Evolutionary conservation across 352 stramenopile species (phyloP), one percentile per base, ranked within the genome.

Genomic region (Phytopythium sindhum): DNA sequence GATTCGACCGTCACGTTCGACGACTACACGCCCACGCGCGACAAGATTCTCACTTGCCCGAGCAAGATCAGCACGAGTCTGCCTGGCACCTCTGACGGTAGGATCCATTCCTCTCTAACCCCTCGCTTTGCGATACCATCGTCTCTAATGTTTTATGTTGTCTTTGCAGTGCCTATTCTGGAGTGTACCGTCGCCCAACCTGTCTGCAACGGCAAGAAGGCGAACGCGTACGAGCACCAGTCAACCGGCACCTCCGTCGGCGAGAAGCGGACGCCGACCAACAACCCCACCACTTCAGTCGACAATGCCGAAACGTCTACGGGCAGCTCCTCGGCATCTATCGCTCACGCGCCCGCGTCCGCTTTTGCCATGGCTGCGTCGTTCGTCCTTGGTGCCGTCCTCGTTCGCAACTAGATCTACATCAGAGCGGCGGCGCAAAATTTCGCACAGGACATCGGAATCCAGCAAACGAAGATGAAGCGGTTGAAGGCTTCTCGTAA

Each of bases 131-230:
- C 21, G 4, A 41, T 44, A 14, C 11, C 39, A 14, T 15, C 39
- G 21, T 14, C 19, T 23, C 42, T 48, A 6, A 48, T 24, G 17
- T n/a, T 48, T 2, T 21, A 12, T 48, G 0, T 21, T n/a, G 5
- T 24, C 29, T 60, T 1, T 35, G 10, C 50, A 86, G 79, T 89
- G 24, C 59, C 70, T 0, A 61, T 80, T 41, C 60, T 91, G 14
- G 55, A 70, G 67, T 93, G 84, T 64, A 73, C 73, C 0, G 60
- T 58, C 2, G 56, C 72, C 54, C 80, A 90, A 61, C 84, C 84
- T 8, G 53, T 77, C 24, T 93, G 84, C 73, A 76, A 77, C 7
- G 74, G 77, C 37, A 73, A 66, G 39, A 75, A 78, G 56, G 81
- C 83, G 37, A 94, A 94, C 61, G 29, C 63, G 0, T 78, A 75